Conservation (phyloP, 225 moss, liverwort and hornwort species). For the Polytrichum formosum region DNA sequence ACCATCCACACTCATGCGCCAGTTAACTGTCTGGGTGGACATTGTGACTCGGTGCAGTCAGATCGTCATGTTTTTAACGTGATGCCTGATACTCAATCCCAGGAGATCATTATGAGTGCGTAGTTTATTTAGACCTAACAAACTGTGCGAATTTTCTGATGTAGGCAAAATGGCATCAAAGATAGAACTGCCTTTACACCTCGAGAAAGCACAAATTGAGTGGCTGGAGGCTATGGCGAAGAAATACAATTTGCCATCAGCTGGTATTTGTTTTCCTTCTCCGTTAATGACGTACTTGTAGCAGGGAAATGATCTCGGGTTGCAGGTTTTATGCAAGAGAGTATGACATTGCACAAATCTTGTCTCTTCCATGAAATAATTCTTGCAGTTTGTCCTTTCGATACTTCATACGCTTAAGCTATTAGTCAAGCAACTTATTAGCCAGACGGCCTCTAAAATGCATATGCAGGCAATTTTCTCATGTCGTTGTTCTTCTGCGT, state of each 20-base stretch:
- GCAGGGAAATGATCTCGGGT: no score
- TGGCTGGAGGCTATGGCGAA: constrained; percentile 82
- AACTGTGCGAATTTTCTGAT: neutral
- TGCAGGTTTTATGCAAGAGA: no score
- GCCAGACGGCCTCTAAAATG: neutral
- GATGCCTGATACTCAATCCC: no score
- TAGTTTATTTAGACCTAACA: no score
- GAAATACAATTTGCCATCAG: constrained; percentile 71
- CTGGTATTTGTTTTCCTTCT: constrained; percentile 35
- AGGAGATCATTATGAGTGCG: no score
- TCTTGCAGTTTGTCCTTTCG: neutral
- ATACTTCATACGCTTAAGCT: neutral
- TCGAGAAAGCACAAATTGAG: constrained; percentile 67
- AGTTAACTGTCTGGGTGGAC: no score
- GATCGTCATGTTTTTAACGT: no score
- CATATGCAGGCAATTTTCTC: neutral
- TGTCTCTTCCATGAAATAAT: neutral
- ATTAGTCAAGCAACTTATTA: no score
- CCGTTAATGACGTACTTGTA: no score
- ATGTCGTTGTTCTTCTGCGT: neutral
- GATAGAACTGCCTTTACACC: constrained; percentile 46
- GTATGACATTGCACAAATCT: no score
- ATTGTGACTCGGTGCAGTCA: no score
- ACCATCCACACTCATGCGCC: no score
- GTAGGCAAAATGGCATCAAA: constrained; percentile 46